phyloP scores from a whole-genome alignment of 495 filamentous ascomycete species.

The Jackrogersella minutella region DNA sequence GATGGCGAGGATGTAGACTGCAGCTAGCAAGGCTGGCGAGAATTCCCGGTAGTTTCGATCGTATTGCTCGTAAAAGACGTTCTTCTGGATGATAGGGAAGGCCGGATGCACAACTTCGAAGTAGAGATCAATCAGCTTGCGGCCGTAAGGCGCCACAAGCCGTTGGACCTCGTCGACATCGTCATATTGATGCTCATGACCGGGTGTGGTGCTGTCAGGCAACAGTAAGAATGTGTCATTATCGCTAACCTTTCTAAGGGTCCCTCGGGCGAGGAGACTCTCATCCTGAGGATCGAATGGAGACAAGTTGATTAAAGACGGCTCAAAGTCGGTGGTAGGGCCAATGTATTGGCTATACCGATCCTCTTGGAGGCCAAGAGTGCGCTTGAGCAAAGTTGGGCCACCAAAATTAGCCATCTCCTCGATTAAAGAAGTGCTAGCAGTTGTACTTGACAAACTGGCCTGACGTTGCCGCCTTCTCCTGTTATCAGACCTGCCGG shows the following conservation, averaged over 20 bases:
- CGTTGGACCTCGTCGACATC: slow-evolving; percentile 83
- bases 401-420: slow-evolving; percentile 70
- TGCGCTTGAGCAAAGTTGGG: slow-evolving; percentile 66
- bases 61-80: slow-evolving; percentile 86
- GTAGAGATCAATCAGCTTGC: slow-evolving; percentile 83
- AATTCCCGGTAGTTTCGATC: slow-evolving; percentile 76
- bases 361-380: slow-evolving; percentile 69
- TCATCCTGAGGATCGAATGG: slow-evolving; percentile 76
- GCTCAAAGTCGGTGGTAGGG: slow-evolving; percentile 76
- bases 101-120: slow-evolving; percentile 87
- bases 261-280: slow-evolving; percentile 70
- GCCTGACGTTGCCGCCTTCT: slow-evolving; percentile 59
- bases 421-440: slow-evolving; percentile 63
- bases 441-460: slow-evolving; percentile 62
- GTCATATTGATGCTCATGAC: slow-evolving; percentile 66
- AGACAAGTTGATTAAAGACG: slow-evolving; percentile 74
- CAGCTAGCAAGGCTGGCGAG: slow-evolving; percentile 83
- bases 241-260: slow-evolving; percentile 80
- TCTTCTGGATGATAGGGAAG: slow-evolving; percentile 89
- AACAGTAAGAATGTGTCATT: slow-evolving; percentile 86
- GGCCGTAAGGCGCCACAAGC: slow-evolving; percentile 82
- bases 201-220: slow-evolving; percentile 68
- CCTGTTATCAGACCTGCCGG: slow-evolving; percentile 62
- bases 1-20: slow-evolving; percentile 88
- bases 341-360: slow-evolving; percentile 72